These are phyloP conservation scores for Chaetomium sp. DNA, from an alignment of 2,329 filamentous ascomycete genomes.

Conservation along the genomic window DNA sequence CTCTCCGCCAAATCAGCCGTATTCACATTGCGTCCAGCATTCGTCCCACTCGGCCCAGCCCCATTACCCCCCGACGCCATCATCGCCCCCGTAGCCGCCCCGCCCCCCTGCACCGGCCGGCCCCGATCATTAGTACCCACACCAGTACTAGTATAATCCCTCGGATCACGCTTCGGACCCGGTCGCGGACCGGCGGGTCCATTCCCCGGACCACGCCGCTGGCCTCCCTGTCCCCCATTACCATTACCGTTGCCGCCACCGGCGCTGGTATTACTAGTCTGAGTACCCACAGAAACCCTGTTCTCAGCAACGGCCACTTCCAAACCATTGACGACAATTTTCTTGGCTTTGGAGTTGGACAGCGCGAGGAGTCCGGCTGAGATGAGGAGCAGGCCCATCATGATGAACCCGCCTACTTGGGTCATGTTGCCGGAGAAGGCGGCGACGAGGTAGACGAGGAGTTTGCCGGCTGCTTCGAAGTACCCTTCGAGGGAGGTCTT, in stretches of 20 bases:
- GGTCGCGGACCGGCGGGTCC: too few relatives aligned
- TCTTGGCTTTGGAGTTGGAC: slow-evolving; percentile 44
- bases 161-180: too few relatives aligned
- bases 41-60: neutral
- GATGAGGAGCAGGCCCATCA: slow-evolving; percentile 45
- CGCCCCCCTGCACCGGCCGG: slow-evolving; percentile 1
- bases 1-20: slow-evolving; percentile 21
- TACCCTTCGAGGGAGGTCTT: slow-evolving; percentile 46
- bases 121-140: neutral
- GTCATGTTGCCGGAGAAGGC: slow-evolving; percentile 50
- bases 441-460: slow-evolving; percentile 53
- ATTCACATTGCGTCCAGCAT: neutral
- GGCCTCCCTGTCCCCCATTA: neutral
- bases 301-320: slow-evolving; percentile 30
- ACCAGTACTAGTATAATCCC: neutral
- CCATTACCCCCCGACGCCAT: neutral
- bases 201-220: too few relatives aligned
- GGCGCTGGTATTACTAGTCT: neutral
- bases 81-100: neutral
- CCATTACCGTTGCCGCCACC: neutral
- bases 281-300: neutral
- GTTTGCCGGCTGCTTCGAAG: slow-evolving; percentile 46
- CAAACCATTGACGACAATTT: slow-evolving; percentile 46
- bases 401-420: slow-evolving; percentile 44
- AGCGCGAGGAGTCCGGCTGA: slow-evolving; percentile 48